Base-by-base conservation (phyloP, 441 rosid genomes). In the Croton setiger region DNA sequence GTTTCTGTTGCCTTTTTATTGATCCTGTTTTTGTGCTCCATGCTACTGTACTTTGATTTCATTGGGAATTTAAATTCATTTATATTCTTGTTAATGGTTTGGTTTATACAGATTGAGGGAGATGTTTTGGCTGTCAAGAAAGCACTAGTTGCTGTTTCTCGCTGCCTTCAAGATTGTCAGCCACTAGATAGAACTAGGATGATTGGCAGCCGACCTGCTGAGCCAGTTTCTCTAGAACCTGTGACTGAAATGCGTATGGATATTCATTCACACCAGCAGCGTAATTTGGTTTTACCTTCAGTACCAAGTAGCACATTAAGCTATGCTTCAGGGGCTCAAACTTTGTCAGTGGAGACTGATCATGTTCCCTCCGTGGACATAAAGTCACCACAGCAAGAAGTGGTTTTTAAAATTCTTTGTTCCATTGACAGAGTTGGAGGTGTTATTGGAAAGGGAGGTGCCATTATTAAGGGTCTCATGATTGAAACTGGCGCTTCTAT, bases 401-500 rank as follows among this genome's bases (percentile, higher is more conserved):
- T 95, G 54, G 77, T 73, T 70, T 92, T 85, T 75, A 89, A 76
- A 81, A 82, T 95, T 69, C 92, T 92, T 67, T 90, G 98, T 80
- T 74, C 82, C 33, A 82, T 9, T 82, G 97, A 89, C 39, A 87
- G 73, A 76, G 89, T 86, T 69, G 99, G 98, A 17, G 87, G 93
- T 48, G 82, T 95, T 59, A 95, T 95, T 69, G 98, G 99, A 76
- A 88, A 79, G 75, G 97, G 92, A 35, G 99, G 99, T 62, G 70
- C 78, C 69, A 83, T 87, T 59, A 78, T 95, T 74, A 84, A 69
- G 85, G 75, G 82, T 67, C 83, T 95, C 73, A 87, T 92, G 75
- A 90, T 71, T 62, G 97, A 95, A 77, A 82, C 95, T 6, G 98
- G 98, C 58, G 96, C 98, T 74, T 69, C 82, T 53, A 82, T 95